phyloP scores from a whole-genome alignment of 2,329 filamentous ascomycete genomes.

The Metarhizium anisopliae region DNA sequence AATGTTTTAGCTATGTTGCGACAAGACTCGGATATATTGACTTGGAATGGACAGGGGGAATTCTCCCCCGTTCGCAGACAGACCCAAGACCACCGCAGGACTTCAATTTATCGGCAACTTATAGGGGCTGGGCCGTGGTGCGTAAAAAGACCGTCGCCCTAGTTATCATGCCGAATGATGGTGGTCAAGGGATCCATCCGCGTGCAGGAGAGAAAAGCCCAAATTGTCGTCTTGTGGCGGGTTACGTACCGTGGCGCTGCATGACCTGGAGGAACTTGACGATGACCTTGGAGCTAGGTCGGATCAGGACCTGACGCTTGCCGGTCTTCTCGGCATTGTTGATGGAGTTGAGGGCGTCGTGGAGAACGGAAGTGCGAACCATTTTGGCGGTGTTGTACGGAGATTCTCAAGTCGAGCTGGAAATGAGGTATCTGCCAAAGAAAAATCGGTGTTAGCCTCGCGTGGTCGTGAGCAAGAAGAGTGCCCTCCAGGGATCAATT shows the following conservation, averaged over 20 bases:
- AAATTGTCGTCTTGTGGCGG: neutral
- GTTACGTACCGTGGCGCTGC: constrained; percentile 94
- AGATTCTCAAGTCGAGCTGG: constrained; percentile 72
- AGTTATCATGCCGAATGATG: constrained; percentile 96
- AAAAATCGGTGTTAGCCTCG: constrained; percentile 48
- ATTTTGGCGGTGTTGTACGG: constrained; percentile 67
- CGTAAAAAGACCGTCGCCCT: constrained; percentile 71
- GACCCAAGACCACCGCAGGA: constrained; percentile 75
- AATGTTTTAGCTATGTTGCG: constrained; percentile 68
- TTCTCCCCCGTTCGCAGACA: constrained; percentile 16
- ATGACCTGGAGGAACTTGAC: constrained; percentile 98
- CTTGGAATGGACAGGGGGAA: constrained; percentile 9
- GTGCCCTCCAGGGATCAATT: constrained; percentile 48
- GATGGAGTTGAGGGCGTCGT: constrained; percentile 98
- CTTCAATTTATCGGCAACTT: constrained; percentile 96
- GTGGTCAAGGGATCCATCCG: constrained; percentile 10
- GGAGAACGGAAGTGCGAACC: constrained; percentile 98
- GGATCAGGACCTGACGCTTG: constrained; percentile 98
- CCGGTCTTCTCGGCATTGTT: constrained; percentile 99
- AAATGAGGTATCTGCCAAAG: constrained; percentile 56
- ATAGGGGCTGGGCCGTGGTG: constrained; percentile 96
- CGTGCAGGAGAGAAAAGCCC: neutral
- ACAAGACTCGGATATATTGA: constrained; percentile 72
- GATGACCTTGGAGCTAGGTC: constrained; percentile 98
- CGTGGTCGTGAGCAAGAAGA: constrained; percentile 57